Base-by-base conservation (phyloP, 2,329 filamentous ascomycete genomes). In the Aspergillus sp. region DNA sequence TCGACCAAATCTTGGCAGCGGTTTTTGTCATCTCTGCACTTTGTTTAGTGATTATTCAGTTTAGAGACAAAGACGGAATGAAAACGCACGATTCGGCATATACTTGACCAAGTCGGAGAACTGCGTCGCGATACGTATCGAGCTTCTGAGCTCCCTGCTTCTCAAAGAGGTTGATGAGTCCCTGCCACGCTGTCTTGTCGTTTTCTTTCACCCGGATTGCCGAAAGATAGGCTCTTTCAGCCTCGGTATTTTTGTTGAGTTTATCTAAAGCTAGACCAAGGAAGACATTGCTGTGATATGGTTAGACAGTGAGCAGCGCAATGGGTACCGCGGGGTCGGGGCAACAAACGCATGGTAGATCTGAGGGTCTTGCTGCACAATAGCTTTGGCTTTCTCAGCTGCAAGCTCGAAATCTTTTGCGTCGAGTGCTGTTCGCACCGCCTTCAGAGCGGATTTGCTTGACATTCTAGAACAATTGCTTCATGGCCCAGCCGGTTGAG, bases 181-280 rank as follows among this genome's bases (percentile, higher is more conserved):
- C 95, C 73, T 97, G 91, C 92, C 91, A 98, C 66, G 91, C 91
- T 69, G 94, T 90, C n/a, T 87, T 81, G 67, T 97, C 92, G 17
- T 86, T 81, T 0, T 88, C 86, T 65, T 91, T 93, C 63, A 91
- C 80, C 19, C 82, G 81, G 5, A 90, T 86, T 1, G 94, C 95
- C 32, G 85, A 82, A 43, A 84, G 81, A 75, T 98, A 98, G 1
- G 88, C 86, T 36, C 83, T 85, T 68, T 95, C 92, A 0, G 95
- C 88, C 43, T 91, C 89, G 6, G 90, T 87, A 7, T 84, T 78
- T 62, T 87, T 85, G 62, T 87, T 86, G 63, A 89, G 85, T 74
- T 92, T 95, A 75, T 96, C 92, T 49, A 89, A 81, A 2, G 91
- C 90, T 74, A 96, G 91, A 2, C 91, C 95, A 17, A 96, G 81